phyloP scores from a whole-genome alignment of 2,329 filamentous ascomycete genomes.

The Fusarium sublunatum region DNA sequence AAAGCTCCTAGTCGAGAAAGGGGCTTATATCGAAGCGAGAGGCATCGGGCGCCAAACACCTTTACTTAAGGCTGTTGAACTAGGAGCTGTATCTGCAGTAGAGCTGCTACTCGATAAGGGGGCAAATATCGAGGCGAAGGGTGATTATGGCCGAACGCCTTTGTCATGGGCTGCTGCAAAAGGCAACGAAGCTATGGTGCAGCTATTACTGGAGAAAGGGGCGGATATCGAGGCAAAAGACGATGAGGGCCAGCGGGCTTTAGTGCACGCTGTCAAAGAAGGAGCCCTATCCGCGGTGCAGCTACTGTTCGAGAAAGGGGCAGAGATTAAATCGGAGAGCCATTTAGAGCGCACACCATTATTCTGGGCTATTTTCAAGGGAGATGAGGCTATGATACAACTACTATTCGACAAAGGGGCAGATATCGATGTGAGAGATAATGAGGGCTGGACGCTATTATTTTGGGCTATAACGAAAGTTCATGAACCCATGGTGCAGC shows the following conservation, averaged over 20 bases:
- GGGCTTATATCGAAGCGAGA: background rate
- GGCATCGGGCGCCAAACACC: too few relatives aligned
- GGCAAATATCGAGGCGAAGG: too few relatives aligned
- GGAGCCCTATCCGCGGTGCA: background rate
- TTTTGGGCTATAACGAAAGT: background rate
- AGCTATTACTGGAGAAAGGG: background rate
- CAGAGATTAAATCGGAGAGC: background rate
- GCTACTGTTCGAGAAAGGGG: constrained; percentile 1
- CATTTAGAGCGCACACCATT: too few relatives aligned
- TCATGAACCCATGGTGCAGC: background rate
- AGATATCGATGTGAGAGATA: background rate
- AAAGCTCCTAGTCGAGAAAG: background rate
- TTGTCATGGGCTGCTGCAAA: constrained; percentile 1
- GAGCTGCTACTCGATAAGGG: too few relatives aligned
- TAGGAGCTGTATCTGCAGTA: too few relatives aligned
- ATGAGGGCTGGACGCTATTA: background rate
- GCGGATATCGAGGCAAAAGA: background rate
- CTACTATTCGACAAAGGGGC: too few relatives aligned
- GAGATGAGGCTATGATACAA: background rate
- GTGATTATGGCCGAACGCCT: background rate
- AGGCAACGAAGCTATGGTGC: background rate
- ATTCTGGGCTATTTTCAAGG: too few relatives aligned
- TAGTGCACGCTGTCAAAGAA: background rate
- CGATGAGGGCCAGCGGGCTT: background rate
- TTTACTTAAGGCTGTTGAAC: too few relatives aligned